phyloP scores from a whole-genome alignment of 495 filamentous ascomycete species.

The Venustampulla echinocandica region DNA sequence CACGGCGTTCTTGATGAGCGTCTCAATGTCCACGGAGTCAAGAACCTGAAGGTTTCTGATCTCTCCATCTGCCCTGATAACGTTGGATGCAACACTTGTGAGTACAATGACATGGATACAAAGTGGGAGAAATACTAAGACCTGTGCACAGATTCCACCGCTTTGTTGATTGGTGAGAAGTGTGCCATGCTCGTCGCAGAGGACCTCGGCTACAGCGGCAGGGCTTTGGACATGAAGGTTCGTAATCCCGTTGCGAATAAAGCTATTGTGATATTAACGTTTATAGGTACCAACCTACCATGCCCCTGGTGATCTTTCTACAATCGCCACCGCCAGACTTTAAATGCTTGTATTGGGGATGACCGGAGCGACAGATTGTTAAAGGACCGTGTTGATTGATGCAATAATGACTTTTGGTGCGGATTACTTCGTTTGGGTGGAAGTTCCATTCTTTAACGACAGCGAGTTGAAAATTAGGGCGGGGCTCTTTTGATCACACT shows the following conservation, averaged over 20 bases:
- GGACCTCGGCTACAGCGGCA: constrained; percentile 67
- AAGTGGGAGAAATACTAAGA: not conserved
- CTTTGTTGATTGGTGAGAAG: constrained; percentile 80
- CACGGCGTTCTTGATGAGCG: constrained; percentile 74
- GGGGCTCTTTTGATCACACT: too few species aligned
- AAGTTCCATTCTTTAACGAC: not conserved
- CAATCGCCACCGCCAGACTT: not conserved
- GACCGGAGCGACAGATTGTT: not conserved
- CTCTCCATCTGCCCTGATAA: constrained; percentile 77
- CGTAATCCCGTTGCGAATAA: constrained; percentile 22
- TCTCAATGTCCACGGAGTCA: constrained; percentile 71
- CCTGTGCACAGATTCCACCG: constrained; percentile 42
- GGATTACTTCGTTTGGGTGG: not conserved
- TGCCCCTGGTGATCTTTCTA: constrained; percentile 42
- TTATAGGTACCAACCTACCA: constrained; percentile 39
- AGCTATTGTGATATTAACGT: not conserved
- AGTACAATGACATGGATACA: constrained; percentile 10
- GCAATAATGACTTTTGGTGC: not conserved
- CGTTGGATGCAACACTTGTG: constrained; percentile 69
- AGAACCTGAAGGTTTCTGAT: constrained; percentile 76
- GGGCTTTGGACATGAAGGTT: constrained; percentile 69
- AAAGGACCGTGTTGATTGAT: too few species aligned
- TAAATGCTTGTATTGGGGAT: not conserved
- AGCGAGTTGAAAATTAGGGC: too few species aligned
- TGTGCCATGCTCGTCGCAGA: constrained; percentile 62